These are phyloP conservation scores for Aspergillus sp. DNA, from an alignment of 2,329 filamentous ascomycete species.

Conservation along the genomic window DNA sequence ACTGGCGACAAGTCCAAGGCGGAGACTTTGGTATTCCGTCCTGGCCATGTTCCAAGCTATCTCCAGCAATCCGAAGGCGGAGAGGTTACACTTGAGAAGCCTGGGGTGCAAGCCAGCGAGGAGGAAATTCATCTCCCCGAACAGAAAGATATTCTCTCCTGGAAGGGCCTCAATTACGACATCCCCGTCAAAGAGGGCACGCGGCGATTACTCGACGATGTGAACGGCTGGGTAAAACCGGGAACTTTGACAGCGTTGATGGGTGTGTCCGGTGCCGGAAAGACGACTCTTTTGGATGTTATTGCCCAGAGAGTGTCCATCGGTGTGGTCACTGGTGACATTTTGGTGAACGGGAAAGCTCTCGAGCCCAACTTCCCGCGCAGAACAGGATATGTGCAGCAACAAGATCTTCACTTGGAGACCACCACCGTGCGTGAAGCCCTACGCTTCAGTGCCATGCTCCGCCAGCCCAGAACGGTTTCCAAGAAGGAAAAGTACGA, in stretches of 20 bases:
- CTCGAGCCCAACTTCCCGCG: conserved; percentile 69
- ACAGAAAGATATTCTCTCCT: conserved; percentile 51
- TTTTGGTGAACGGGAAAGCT: conserved; percentile 68
- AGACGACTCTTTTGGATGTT: conserved; percentile 82
- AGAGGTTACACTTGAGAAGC: too few relatives aligned
- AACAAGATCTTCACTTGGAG: conserved; percentile 80
- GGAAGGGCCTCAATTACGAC: conserved; percentile 77
- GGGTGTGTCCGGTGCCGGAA: conserved; percentile 85
- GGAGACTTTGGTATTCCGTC: conserved; percentile 68
- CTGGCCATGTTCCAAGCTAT: conserved; percentile 53
- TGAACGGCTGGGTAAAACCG: conserved; percentile 89
- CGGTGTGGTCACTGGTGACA: conserved; percentile 80
- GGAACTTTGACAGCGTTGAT: conserved; percentile 84
- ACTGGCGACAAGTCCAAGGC: conserved; percentile 66
- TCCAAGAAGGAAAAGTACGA: conserved; percentile 69
- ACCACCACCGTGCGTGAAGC: conserved; percentile 85
- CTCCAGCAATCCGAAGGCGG: too few relatives aligned
- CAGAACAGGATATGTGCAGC: conserved; percentile 58
- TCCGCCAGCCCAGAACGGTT: conserved; percentile 73
- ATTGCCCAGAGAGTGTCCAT: conserved; percentile 78
- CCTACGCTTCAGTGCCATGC: conserved; percentile 74
- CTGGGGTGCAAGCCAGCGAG: too few relatives aligned
- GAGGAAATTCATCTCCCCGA: too few relatives aligned
- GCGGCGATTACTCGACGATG: conserved; percentile 72
- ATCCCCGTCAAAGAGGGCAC: conserved; percentile 71